phyloP scores from a whole-genome alignment of 1,139 yeast genomes.

The Debaryomyces sp. region DNA sequence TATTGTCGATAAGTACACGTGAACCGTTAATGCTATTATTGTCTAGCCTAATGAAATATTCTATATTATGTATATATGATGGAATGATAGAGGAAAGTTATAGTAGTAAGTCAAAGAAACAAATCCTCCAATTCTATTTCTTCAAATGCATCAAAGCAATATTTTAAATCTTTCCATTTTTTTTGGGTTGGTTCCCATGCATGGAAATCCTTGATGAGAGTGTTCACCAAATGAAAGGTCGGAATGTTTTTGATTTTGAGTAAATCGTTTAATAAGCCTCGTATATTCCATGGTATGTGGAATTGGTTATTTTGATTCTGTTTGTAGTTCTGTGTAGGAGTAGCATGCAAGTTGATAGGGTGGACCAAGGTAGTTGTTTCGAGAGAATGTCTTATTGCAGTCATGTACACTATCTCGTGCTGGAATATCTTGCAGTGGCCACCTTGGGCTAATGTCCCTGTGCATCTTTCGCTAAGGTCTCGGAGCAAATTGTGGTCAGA shows the following conservation, averaged over 20 bases:
- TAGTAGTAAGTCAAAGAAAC: slow-evolving; percentile 12
- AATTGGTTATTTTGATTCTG: slow-evolving; percentile 19
- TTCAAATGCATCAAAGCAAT: slow-evolving; percentile 39
- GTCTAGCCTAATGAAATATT: background rate
- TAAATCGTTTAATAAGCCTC: slow-evolving; percentile 42
- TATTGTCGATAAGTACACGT: slow-evolving; percentile 8
- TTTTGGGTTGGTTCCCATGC: slow-evolving; percentile 45
- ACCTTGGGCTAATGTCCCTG: slow-evolving; percentile 27
- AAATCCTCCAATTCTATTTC: slow-evolving; percentile 39
- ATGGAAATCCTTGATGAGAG: slow-evolving; percentile 34
- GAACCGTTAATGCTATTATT: slow-evolving; percentile 1
- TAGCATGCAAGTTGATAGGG: slow-evolving; percentile 13
- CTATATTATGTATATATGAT: background rate
- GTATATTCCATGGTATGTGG: slow-evolving; percentile 42
- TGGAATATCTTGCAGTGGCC: slow-evolving; percentile 33
- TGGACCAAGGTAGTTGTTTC: slow-evolving; percentile 39
- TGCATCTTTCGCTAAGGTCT: slow-evolving; percentile 36
- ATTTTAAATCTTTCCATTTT: slow-evolving; percentile 44
- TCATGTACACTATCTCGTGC: slow-evolving; percentile 29
- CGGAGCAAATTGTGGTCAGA: slow-evolving; percentile 34
- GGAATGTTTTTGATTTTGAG: slow-evolving; percentile 41
- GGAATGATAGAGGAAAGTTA: slow-evolving; percentile 1
- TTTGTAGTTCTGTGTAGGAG: slow-evolving; percentile 3
- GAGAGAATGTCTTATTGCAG: slow-evolving; percentile 35
- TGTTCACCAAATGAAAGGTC: slow-evolving; percentile 27